Percentiles rank a stretch among this genome's conserved stretches.
Evolutionary conservation across 495 filamentous ascomycete species (phyloP).

Genomic region (Penicillium turbatum): DNA sequence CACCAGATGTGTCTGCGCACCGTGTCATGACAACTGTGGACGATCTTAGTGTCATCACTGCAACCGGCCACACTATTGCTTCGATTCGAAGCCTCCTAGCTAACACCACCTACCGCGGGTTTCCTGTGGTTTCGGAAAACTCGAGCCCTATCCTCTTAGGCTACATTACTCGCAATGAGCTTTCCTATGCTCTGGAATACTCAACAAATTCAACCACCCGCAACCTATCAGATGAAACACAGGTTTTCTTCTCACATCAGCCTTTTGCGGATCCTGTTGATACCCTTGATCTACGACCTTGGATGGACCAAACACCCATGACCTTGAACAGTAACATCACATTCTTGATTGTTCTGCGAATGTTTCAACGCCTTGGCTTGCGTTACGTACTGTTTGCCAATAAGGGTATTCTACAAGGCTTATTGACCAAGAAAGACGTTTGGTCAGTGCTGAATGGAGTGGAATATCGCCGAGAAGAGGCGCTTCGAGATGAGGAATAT

Average conservation of each 20-base stretch:
- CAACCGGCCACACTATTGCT: conserved; percentile 77
- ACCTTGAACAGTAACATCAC: conserved; percentile 72
- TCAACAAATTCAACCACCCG: conserved; percentile 42
- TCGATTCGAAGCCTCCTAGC: conserved; percentile 64
- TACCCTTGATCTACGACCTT: conserved; percentile 82
- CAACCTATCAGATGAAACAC: conserved; percentile 62
- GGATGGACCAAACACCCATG: conserved; percentile 98
- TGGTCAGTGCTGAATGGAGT: conserved; percentile 86
- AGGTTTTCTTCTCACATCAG: conserved; percentile 79
- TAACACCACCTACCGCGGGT: conserved; percentile 78
- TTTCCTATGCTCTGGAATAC: conserved; percentile 69
- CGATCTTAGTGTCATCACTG: conserved; percentile 82
- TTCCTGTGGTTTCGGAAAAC: conserved; percentile 80
- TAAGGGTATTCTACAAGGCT: conserved; percentile 72
- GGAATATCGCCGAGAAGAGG: conserved; percentile 51
- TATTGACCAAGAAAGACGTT: conserved; percentile 98
- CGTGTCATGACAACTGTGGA: conserved; percentile 91
- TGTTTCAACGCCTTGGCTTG: conserved; percentile 91
- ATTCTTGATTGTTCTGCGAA: conserved; percentile 75
- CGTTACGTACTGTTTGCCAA: conserved; percentile 87
- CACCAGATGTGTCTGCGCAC: conserved; percentile 77
- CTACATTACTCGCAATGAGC: conserved; percentile 90
- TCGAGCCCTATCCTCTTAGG: conserved; percentile 68
- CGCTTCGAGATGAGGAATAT: conserved; percentile 31
- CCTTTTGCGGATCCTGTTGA: conserved; percentile 72